These are phyloP conservation scores for Ceratocystis lukuohia DNA, from an alignment of 2,329 filamentous ascomycete genomes.

Conservation along the genomic window DNA sequence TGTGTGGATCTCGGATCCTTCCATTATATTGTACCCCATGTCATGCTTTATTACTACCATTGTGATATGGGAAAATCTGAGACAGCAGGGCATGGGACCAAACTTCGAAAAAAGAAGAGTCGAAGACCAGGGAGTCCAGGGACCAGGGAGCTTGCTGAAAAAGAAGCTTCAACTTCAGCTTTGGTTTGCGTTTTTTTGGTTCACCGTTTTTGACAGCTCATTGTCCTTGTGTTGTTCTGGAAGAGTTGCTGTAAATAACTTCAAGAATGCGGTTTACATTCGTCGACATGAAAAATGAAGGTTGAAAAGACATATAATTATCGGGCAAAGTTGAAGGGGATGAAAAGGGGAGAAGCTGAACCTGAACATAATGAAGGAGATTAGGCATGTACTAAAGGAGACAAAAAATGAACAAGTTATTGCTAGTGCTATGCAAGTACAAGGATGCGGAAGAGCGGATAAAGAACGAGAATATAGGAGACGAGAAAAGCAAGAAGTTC, in stretches of 20 bases:
- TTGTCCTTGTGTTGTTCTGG: not conserved
- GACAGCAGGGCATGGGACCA: not conserved
- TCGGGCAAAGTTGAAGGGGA: too few species aligned
- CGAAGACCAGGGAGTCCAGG: not conserved
- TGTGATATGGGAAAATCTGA: not conserved
- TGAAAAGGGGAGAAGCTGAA: not conserved
- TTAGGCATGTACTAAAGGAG: not conserved
- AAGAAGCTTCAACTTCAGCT: not conserved
- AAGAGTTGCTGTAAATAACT: not conserved
- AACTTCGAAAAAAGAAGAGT: not conserved
- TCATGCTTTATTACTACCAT: not conserved
- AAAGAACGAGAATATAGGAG: not conserved
- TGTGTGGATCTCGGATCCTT: not conserved
- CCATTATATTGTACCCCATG: not conserved
- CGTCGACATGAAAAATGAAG: too few species aligned
- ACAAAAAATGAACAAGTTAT: not conserved
- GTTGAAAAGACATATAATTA: too few species aligned
- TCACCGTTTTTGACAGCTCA: not conserved
- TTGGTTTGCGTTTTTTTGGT: not conserved
- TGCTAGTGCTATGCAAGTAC: not conserved
- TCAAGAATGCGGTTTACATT: too few species aligned
- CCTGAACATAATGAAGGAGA: not conserved
- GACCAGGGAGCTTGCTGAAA: not conserved
- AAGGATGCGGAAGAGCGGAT: not conserved
- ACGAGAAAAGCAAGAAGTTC: not conserved